These are phyloP conservation scores for Mitragyna speciosa DNA, from an alignment of 257 asterid genomes.

Conservation along the genomic window DNA sequence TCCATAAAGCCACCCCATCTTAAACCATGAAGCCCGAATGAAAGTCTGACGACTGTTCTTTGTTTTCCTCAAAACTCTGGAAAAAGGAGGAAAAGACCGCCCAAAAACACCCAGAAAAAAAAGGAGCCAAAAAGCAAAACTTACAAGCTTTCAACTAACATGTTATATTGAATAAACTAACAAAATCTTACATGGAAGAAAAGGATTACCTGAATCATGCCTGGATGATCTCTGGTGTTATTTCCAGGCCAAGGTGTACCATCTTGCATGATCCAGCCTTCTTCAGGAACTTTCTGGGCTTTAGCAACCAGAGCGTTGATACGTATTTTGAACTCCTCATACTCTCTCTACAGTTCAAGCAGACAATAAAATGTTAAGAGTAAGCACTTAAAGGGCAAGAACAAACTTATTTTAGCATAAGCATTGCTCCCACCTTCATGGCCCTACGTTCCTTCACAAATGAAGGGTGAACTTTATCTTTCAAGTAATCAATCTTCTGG, in stretches of 20 bases:
- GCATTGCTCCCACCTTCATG: slow-evolving; percentile 66
- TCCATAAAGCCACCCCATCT: background rate
- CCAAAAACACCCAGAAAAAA: too few species aligned
- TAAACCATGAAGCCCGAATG: background rate
- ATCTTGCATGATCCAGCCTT: slow-evolving; percentile 98
- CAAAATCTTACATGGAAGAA: background rate
- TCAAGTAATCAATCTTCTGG: slow-evolving; percentile 85
- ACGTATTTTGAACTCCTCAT: slow-evolving; percentile 92
- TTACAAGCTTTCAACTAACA: background rate
- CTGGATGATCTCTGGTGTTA: slow-evolving; percentile 96
- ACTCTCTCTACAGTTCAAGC: slow-evolving; percentile 68
- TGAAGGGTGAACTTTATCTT: slow-evolving; percentile 88
- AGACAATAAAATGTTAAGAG: slow-evolving; percentile 27
- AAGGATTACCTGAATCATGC: slow-evolving; percentile 86
- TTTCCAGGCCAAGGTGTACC: slow-evolving; percentile 99
- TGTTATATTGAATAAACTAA: background rate
- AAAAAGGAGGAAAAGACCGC: background rate
- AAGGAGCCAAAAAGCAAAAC: background rate
- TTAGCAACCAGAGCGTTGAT: slow-evolving; percentile 79
- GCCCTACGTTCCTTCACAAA: slow-evolving; percentile 97
- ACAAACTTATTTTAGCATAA: background rate
- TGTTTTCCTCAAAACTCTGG: too few species aligned
- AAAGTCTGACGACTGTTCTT: background rate
- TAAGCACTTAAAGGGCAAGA: slow-evolving; percentile 21
- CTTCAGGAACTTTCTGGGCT: slow-evolving; percentile 92